phyloP scores from a whole-genome alignment of 352 stramenopile species.

The Phytophthora cactorum region DNA sequence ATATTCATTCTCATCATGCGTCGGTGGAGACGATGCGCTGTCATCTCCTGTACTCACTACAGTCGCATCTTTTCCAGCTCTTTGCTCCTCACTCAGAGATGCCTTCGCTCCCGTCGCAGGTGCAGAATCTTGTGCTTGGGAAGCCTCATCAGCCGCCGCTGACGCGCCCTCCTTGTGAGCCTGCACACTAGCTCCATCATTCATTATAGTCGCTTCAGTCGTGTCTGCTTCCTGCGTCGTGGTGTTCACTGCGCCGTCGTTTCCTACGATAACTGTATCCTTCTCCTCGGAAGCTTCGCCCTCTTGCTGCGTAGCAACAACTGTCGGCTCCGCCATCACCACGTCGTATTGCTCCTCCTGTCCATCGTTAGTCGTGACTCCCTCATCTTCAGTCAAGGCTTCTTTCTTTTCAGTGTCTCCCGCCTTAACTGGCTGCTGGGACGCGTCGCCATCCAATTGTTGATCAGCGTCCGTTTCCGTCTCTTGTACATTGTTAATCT shows the following conservation, averaged over 20 bases:
- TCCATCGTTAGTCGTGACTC: not conserved
- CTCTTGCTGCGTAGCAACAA: not conserved
- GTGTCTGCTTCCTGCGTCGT: not conserved
- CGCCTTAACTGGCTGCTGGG: conserved; percentile 2
- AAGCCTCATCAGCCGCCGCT: not conserved
- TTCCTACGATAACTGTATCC: not conserved
- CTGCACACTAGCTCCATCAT: not conserved
- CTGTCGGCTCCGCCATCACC: not conserved
- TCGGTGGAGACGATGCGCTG: not conserved
- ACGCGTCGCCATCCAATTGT: conserved; percentile 8
- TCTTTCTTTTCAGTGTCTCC: not conserved
- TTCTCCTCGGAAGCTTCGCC: not conserved
- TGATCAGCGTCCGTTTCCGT: conserved; percentile 2
- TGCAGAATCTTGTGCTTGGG: not conserved
- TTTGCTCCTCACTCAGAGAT: conserved; percentile 5
- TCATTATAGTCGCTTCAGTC: not conserved
- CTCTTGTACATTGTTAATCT: conserved; percentile 2
- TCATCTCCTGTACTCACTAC: not conserved
- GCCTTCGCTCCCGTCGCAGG: not conserved
- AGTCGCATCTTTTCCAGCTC: not conserved
- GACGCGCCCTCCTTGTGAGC: not conserved
- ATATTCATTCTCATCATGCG: conserved; percentile 34
- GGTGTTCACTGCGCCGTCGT: not conserved
- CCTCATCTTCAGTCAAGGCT: not conserved
- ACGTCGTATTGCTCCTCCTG: not conserved